Conservation (phyloP, 73 alveolate species). For the Blepharisma stoltei region DNA sequence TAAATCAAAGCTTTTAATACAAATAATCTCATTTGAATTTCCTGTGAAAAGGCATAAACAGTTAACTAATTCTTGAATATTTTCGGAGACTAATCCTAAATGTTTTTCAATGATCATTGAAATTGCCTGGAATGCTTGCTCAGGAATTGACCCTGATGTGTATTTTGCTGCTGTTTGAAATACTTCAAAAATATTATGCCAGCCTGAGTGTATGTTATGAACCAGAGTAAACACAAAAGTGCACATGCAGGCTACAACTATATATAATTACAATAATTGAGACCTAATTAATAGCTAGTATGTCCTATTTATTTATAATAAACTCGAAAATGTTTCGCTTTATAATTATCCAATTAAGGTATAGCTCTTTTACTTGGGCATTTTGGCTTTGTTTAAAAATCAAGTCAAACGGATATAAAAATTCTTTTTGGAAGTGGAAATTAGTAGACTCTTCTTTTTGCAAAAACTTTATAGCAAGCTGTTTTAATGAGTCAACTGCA, state of each 20-base stretch:
- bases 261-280: no score
- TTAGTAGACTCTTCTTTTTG: slow-evolving; percentile 67
- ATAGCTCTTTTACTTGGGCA: not conserved
- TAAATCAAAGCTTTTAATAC: not conserved
- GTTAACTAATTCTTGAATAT: not conserved
- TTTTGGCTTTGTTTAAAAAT: slow-evolving; percentile 42
- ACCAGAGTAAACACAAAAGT: not conserved
- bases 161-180: not conserved
- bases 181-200: not conserved
- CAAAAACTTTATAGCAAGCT: slow-evolving; percentile 71
- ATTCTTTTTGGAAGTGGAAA: slow-evolving; percentile 70
- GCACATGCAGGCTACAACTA: not conserved
- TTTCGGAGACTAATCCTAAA: not conserved
- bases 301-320: no score
- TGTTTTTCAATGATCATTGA: not conserved
- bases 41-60: not conserved
- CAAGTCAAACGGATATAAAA: slow-evolving; percentile 77
- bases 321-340: no score
- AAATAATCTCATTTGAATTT: not conserved
- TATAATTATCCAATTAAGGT: no score
- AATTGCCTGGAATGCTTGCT: not conserved
- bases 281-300: no score
- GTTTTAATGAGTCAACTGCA: slow-evolving; percentile 70
- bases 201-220: not conserved
- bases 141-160: not conserved